Conservation (phyloP, 345 rosid genomes). For the Murraya koenigii region DNA sequence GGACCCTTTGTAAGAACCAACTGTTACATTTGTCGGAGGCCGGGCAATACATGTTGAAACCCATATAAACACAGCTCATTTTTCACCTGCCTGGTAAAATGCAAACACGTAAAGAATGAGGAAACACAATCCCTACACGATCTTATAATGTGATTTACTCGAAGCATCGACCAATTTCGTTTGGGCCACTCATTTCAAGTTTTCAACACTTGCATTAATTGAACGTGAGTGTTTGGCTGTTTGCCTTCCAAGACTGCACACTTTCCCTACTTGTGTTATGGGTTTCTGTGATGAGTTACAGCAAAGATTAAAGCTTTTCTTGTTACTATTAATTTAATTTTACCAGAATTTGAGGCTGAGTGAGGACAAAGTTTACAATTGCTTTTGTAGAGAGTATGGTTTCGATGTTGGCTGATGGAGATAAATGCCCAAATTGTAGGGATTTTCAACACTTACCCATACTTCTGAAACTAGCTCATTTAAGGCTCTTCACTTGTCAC, state of each 20-base stretch:
- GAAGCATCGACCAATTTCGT: not conserved
- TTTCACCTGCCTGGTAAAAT: not conserved
- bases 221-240: not conserved
- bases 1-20: not conserved
- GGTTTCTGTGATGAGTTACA: conserved; percentile 5
- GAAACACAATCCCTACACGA: not conserved
- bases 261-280: not conserved
- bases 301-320: not conserved
- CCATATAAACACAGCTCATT: not conserved
- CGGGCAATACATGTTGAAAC: not conserved
- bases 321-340: not conserved
- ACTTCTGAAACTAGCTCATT: not conserved
- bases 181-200: not conserved
- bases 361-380: not conserved
- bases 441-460: not conserved
- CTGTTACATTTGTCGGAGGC: conserved; percentile 5
- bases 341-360: conserved; percentile 1
- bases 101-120: not conserved
- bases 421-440: not conserved
- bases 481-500: not conserved
- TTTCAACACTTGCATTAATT: not conserved
- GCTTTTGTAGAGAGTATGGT: not conserved
- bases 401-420: not conserved
- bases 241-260: not conserved
- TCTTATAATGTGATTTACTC: not conserved